Percentiles rank a stretch among this genome's conserved stretches.
phyloP scores from a whole-genome alignment of 75 land plant genomes.

The Azolla pinnata region DNA sequence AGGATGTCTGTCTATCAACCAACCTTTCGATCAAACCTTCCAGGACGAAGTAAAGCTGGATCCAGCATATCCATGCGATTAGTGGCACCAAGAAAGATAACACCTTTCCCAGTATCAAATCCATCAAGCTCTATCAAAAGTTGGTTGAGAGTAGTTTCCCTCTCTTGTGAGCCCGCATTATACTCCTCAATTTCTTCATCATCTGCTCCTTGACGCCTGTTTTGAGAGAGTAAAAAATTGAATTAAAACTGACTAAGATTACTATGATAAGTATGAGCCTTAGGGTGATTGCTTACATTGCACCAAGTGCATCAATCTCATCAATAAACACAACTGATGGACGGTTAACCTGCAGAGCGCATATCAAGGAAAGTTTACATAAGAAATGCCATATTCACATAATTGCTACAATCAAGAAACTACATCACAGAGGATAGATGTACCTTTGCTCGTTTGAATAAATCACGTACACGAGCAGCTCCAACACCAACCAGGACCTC shows the following conservation, averaged over 20 bases:
- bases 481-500: slow-evolving; percentile 96
- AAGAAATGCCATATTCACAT: too few species aligned
- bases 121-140: slow-evolving; percentile 94
- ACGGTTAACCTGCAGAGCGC: slow-evolving; percentile 69
- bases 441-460: slow-evolving; percentile 93
- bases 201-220: slow-evolving; percentile 63
- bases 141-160: slow-evolving; percentile 94
- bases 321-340: slow-evolving; percentile 95
- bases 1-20: neutral
- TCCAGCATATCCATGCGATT: slow-evolving; percentile 95
- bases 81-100: slow-evolving; percentile 91
- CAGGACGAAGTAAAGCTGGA: slow-evolving; percentile 94
- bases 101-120: slow-evolving; percentile 97
- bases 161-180: slow-evolving; percentile 81
- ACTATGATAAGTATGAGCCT: too few species aligned
- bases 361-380: too few species aligned
- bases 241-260: too few species aligned
- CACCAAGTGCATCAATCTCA: slow-evolving; percentile 93
- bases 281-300: slow-evolving; percentile 46
- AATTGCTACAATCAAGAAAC: too few species aligned
- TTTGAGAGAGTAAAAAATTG: too few species aligned
- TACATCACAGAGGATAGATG: too few species aligned
- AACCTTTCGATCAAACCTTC: slow-evolving; percentile 94
- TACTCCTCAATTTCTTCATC: slow-evolving; percentile 42
- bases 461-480: slow-evolving; percentile 88